Evolutionary conservation across 1,139 yeast species (phyloP), one percentile per base, ranked within the genome.

Genomic region (Suhomyces bokatorum): DNA sequence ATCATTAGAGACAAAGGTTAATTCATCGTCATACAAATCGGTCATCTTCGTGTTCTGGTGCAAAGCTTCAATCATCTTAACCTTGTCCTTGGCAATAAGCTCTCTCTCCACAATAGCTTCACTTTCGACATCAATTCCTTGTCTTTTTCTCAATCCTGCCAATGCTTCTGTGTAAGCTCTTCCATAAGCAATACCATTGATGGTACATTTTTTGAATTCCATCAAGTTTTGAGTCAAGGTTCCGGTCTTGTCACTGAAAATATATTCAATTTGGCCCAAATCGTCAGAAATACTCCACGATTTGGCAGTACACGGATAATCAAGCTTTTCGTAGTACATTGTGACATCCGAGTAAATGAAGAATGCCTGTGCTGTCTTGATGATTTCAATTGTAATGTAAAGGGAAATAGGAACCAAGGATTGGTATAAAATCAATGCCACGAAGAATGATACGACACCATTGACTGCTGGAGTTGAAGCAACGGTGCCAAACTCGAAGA

Each of bases 241-340:
- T 31, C 85, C 85, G 0, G 85, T 80, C 51, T 80, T 80, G 60
- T 80, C 85, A 66, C 83, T 77, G 59, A 80, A 80, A 39, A 80
- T 71, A 54, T 80, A 80, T 57, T 80, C 84, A 47, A 80, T 78
- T 59, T 80, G 85, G n/a, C 85, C 85, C 53, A 80, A 68, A 58
- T 80, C 85, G 62, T 80, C 85, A 12, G 83, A 78, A 40, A 80
- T 79, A 44, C 77, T 75, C 85, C 85, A 80, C 1, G 83, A 73
- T 53, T 79, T 78, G 0, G 85, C 85, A 2, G 78, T 76, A 58
- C 85, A 80, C 0, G 84, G 84, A 53, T 72, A 78, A 59, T 80
- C 84, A 46, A 80, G 62, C 45, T 57, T 64, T 37, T 66, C 73
- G 50, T 78, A 79, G 58, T 80, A 80, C 79, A 80, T 75, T 27